Percentiles rank a stretch among this genome's conserved stretches.
Evolutionary conservation across 2,329 filamentous ascomycete genomes (phyloP).

Genomic region (Xylariaceae sp.): DNA sequence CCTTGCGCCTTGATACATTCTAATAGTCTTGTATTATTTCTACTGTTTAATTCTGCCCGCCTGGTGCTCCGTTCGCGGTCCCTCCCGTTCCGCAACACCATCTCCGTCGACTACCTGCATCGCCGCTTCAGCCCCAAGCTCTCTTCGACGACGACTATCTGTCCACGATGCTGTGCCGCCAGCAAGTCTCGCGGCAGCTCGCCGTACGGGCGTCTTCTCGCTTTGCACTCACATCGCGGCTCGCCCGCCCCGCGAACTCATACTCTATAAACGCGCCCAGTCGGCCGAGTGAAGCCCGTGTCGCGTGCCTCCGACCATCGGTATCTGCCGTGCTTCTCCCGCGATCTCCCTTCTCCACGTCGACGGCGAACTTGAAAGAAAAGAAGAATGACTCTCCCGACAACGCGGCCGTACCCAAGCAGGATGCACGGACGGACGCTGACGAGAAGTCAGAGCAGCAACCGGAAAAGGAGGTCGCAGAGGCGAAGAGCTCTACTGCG

Average conservation of each 20-base stretch:
- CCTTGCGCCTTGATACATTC: not conserved
- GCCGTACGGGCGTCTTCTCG: constrained; percentile 24
- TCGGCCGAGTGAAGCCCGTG: constrained; percentile 16
- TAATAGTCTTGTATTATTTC: not conserved
- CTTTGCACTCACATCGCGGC: constrained; percentile 22
- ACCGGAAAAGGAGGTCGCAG: constrained; percentile 44
- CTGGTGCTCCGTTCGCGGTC: constrained; percentile 1
- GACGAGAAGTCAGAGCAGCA: constrained; percentile 43
- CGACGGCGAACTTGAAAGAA: constrained; percentile 34
- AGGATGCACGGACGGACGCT: constrained; percentile 48
- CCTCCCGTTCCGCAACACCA: not conserved
- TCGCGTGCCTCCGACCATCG: constrained; percentile 22
- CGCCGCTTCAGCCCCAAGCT: constrained; percentile 11
- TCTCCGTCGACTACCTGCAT: constrained; percentile 15
- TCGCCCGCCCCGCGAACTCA: constrained; percentile 20
- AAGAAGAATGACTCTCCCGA: constrained; percentile 49
- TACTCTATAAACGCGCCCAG: constrained; percentile 26
- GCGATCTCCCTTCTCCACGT: constrained; percentile 36
- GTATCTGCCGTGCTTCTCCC: constrained; percentile 14
- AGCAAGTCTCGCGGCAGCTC: constrained; percentile 31
- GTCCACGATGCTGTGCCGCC: constrained; percentile 32
- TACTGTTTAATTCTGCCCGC: not conserved
- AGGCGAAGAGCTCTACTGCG: constrained; percentile 40
- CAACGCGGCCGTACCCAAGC: constrained; percentile 45
- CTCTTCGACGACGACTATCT: constrained; percentile 7